These are phyloP conservation scores for Penicillium lagena DNA, from an alignment of 495 filamentous ascomycete genomes.

Conservation along the genomic window DNA sequence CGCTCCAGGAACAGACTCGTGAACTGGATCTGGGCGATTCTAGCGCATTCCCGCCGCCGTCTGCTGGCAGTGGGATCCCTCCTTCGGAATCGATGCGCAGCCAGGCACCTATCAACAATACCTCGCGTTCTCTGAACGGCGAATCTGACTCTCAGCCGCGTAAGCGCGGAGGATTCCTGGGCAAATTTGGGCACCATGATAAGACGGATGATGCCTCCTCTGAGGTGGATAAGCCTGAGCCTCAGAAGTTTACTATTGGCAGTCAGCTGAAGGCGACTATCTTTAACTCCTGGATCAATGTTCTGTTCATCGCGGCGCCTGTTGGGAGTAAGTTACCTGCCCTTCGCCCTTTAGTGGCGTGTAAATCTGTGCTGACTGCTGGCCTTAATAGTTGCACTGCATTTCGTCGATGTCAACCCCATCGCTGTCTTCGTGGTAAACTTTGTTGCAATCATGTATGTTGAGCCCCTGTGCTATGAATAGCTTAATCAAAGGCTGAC, in stretches of 20 bases:
- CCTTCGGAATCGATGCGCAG: conserved; percentile 17
- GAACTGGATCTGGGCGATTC: conserved; percentile 19
- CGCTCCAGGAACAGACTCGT: conserved; percentile 20
- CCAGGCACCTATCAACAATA: conserved; percentile 31
- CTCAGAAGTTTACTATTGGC: conserved; percentile 55
- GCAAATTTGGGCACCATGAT: conserved; percentile 8
- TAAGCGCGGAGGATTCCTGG: conserved; percentile 19
- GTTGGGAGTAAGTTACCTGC: conserved; percentile 44
- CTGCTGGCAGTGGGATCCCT: conserved; percentile 22
- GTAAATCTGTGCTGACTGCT: conserved; percentile 1
- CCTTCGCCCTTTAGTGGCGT: neutral
- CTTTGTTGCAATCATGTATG: conserved; percentile 75
- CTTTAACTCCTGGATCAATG: conserved; percentile 77
- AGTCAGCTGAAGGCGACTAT: conserved; percentile 67
- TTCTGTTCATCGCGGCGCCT: conserved; percentile 73
- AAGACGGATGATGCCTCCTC: conserved; percentile 1
- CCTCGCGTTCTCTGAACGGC: conserved; percentile 4
- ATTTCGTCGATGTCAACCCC: conserved; percentile 51
- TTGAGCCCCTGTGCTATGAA: neutral
- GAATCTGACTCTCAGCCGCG: conserved; percentile 15
- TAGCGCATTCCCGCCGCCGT: conserved; percentile 21
- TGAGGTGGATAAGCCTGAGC: conserved; percentile 25
- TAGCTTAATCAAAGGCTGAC: conserved; percentile 3
- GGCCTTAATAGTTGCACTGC: conserved; percentile 50
- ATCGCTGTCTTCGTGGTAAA: conserved; percentile 75